Conservation (phyloP, 768 basidiomycete genomes). For the Lentinula sp. region DNA sequence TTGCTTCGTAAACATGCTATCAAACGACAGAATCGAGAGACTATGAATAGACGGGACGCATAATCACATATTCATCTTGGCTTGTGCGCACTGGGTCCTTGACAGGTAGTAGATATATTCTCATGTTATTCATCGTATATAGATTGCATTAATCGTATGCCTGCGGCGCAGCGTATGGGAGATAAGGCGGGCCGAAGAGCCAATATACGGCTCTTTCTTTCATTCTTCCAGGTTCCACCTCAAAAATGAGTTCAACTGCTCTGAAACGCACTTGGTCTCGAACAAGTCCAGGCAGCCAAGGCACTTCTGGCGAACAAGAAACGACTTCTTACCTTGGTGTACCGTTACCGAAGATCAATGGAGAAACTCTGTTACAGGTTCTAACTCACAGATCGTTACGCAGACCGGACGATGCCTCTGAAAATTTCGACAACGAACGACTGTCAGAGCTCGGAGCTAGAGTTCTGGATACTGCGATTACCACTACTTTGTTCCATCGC, state of each 20-base stretch:
- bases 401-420: conserved; percentile 19
- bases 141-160: no score
- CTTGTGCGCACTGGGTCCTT: neutral
- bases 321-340: conserved; percentile 13
- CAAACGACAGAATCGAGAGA: neutral
- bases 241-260: neutral
- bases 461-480: conserved; percentile 41
- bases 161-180: no score
- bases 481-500: conserved; percentile 39
- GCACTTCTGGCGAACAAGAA: conserved; percentile 12
- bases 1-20: conserved; percentile 23
- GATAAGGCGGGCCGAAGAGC: neutral
- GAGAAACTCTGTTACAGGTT: conserved; percentile 56
- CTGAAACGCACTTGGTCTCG: conserved; percentile 21
- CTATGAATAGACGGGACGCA: neutral
- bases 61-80: neutral
- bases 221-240: neutral
- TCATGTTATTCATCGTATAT: no score
- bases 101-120: no score
- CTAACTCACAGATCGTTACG: conserved; percentile 66
- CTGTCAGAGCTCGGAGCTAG: conserved; percentile 44
- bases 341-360: conserved; percentile 38
- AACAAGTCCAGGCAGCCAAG: conserved; percentile 12
- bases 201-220: neutral
- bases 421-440: conserved; percentile 51